phyloP scores from a whole-genome alignment of 129 eudicot species.

The Deinandra increscens region DNA sequence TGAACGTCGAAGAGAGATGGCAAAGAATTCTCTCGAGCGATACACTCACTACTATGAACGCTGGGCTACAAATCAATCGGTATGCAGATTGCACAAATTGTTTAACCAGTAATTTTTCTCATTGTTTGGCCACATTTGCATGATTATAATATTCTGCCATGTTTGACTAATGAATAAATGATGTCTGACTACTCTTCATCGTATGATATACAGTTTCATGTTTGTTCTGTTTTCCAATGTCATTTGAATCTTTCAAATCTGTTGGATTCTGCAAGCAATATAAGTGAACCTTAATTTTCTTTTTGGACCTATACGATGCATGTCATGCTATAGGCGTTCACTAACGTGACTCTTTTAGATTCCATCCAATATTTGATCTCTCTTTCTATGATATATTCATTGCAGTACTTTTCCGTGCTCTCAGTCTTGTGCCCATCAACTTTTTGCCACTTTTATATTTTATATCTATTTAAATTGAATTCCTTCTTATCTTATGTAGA shows the following conservation, averaged over 20 bases:
- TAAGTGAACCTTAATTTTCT: neutral
- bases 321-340: neutral
- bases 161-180: neutral
- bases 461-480: neutral
- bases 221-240: neutral
- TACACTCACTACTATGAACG: conserved; percentile 97
- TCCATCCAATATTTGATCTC: neutral
- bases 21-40: conserved; percentile 93
- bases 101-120: neutral
- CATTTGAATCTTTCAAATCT: neutral
- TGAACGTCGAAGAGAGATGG: conserved; percentile 89
- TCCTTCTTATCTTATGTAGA: neutral
- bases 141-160: neutral
- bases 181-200: neutral
- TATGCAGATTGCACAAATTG: conserved; percentile 34
- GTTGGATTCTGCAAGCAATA: neutral
- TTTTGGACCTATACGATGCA: neutral
- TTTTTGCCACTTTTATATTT: neutral
- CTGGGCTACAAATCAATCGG: conserved; percentile 94
- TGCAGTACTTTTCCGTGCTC: neutral
- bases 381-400: neutral
- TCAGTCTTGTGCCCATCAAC: neutral
- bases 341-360: neutral
- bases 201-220: neutral
- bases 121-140: conserved; percentile 12